Percentiles rank a stretch among this genome's conserved stretches.
These are phyloP conservation scores for Dactylella cylindrospora DNA, from an alignment of 2,329 filamentous ascomycete genomes.

Conservation along the genomic window DNA sequence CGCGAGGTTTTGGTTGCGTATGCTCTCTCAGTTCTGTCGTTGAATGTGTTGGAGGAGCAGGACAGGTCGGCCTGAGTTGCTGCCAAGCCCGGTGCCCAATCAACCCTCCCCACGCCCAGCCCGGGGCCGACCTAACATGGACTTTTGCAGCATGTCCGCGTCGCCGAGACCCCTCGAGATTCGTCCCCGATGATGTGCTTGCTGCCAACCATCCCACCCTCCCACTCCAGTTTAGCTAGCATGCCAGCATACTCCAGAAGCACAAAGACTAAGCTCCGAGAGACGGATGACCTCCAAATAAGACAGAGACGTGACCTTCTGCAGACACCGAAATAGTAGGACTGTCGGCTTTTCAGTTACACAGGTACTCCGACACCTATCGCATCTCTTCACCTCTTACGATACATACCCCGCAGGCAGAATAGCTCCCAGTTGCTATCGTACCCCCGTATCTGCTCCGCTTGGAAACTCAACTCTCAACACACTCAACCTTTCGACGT, in stretches of 20 bases:
- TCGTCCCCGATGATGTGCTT: constrained; percentile 18
- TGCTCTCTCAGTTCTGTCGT: neutral
- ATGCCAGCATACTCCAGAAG: constrained; percentile 98
- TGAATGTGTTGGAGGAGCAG: neutral
- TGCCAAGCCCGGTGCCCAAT: constrained; percentile 3
- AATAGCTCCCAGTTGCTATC: neutral
- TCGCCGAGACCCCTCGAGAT: constrained; percentile 20
- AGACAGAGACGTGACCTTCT: too few relatives aligned
- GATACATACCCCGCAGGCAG: too few relatives aligned
- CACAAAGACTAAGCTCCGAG: constrained; percentile 72
- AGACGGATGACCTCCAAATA: too few relatives aligned
- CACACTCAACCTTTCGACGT: neutral
- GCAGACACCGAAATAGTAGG: too few relatives aligned
- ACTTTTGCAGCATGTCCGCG: constrained; percentile 13
- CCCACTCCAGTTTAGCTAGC: too few relatives aligned
- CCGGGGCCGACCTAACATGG: constrained; percentile 46
- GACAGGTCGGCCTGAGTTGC: neutral
- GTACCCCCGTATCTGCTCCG: neutral
- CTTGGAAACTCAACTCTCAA: neutral
- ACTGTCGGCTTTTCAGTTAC: too few relatives aligned
- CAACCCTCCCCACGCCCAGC: neutral
- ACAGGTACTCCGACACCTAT: too few relatives aligned
- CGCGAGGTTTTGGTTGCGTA: constrained; percentile 41
- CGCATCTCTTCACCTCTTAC: too few relatives aligned
- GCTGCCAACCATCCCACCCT: neutral